phyloP scores from a whole-genome alignment of 1,284 basidiomycete genomes.

The Coniophora puteana region DNA sequence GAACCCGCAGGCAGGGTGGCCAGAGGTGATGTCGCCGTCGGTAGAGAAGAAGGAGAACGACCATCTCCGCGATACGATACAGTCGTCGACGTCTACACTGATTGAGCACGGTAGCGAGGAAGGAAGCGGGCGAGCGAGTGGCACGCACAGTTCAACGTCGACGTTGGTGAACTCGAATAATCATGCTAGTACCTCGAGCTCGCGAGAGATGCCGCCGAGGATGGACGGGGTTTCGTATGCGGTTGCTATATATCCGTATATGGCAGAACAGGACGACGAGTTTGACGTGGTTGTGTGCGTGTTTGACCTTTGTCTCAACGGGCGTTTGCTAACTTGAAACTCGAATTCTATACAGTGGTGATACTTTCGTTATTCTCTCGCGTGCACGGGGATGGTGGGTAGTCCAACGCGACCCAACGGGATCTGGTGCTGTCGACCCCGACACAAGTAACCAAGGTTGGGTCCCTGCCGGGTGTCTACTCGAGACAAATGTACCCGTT shows the following conservation, averaged over 20 bases:
- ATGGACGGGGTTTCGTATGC: constrained; percentile 79
- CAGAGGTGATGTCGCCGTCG: constrained; percentile 66
- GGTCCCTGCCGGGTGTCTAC: constrained; percentile 90
- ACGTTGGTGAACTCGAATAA: constrained; percentile 11
- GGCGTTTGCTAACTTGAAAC: constrained; percentile 11
- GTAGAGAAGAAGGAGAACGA: constrained; percentile 38
- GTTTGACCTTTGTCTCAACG: constrained; percentile 5
- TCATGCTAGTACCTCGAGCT: constrained; percentile 28
- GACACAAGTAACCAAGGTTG: constrained; percentile 79
- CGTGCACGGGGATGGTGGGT: constrained; percentile 99
- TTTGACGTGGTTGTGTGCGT: constrained; percentile 95
- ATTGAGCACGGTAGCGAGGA: constrained; percentile 1
- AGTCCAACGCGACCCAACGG: constrained; percentile 90
- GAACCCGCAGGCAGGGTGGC: constrained; percentile 67
- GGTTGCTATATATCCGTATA: constrained; percentile 91
- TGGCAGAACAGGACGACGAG: constrained; percentile 96
- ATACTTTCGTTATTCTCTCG: constrained; percentile 91
- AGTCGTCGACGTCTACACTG: constrained; percentile 15
- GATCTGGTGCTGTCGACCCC: constrained; percentile 75
- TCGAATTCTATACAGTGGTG: constrained; percentile 48
- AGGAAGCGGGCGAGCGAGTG: constrained; percentile 11
- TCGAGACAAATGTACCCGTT: constrained; percentile 86
- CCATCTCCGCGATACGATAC: constrained; percentile 14
- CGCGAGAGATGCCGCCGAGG: constrained; percentile 48
- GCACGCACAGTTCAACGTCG: constrained; percentile 17